phyloP scores from a whole-genome alignment of 2,329 filamentous ascomycete genomes.

The Paracamarosporium sp. region DNA sequence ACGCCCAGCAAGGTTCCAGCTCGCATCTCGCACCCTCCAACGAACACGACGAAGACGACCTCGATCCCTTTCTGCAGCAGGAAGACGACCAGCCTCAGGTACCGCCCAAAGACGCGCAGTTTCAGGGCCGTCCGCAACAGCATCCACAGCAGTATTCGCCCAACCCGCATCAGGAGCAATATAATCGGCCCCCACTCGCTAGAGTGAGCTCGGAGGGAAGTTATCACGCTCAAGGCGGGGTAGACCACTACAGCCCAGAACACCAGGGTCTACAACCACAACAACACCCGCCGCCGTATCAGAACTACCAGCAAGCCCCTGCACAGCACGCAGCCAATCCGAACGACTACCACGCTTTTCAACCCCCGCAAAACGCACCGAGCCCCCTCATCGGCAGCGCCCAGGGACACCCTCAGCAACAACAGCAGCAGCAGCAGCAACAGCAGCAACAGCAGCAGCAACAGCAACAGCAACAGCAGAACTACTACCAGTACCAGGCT shows the following conservation, averaged over 20 bases:
- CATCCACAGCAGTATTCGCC: slow-evolving; percentile 33
- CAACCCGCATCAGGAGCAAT: slow-evolving; percentile 39
- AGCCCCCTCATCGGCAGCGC: slow-evolving; percentile 36
- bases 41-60: slow-evolving; percentile 47
- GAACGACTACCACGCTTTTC: slow-evolving; percentile 42
- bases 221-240: slow-evolving; percentile 46
- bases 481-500: slow-evolving; percentile 39
- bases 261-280: slow-evolving; percentile 37
- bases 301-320: slow-evolving; percentile 35
- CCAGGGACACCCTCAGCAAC: slow-evolving; percentile 37
- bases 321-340: slow-evolving; percentile 27
- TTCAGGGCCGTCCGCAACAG: slow-evolving; percentile 34
- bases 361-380: slow-evolving; percentile 38
- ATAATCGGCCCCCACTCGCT: slow-evolving; percentile 45
- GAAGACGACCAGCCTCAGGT: slow-evolving; percentile 38
- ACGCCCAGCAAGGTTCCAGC: slow-evolving; percentile 37
- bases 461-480: slow-evolving; percentile 33
- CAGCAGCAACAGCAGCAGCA: no score
- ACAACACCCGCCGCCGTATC: slow-evolving; percentile 38
- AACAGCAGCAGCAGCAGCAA: slow-evolving; percentile 29
- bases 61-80: slow-evolving; percentile 48
- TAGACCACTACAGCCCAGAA: slow-evolving; percentile 48
- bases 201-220: slow-evolving; percentile 48
- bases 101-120: slow-evolving; percentile 45
- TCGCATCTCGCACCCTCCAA: slow-evolving; percentile 42